Evolutionary conservation across 495 filamentous ascomycete species (phyloP).

Genomic region (Jackrogersella multiformis): DNA sequence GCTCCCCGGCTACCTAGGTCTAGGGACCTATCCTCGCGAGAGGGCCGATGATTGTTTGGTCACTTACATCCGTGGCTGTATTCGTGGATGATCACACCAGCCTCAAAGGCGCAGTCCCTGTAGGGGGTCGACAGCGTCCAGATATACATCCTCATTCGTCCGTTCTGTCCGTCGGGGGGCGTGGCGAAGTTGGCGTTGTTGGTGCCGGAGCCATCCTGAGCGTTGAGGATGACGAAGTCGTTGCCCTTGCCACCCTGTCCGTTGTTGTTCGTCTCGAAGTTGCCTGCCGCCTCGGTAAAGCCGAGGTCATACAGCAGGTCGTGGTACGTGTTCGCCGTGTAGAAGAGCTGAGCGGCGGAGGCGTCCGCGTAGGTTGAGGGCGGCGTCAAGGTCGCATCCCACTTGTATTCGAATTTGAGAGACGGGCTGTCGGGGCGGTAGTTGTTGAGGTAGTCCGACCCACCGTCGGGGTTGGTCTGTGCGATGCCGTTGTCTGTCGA

Average conservation of each 20-base stretch:
- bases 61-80: constrained; percentile 54
- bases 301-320: constrained; percentile 63
- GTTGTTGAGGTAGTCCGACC: constrained; percentile 51
- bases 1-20: background rate
- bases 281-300: constrained; percentile 63
- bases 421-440: constrained; percentile 49
- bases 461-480: constrained; percentile 55
- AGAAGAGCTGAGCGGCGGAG: constrained; percentile 63
- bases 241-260: constrained; percentile 54
- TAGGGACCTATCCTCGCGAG: no score
- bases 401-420: constrained; percentile 55
- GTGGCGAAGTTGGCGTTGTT: constrained; percentile 65
- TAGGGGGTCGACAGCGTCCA: constrained; percentile 53
- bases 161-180: constrained; percentile 58
- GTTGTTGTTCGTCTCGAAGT: constrained; percentile 64
- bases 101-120: constrained; percentile 59
- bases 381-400: constrained; percentile 45
- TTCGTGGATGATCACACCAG: constrained; percentile 60
- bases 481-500: constrained; percentile 56
- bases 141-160: constrained; percentile 62
- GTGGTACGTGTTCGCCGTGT: constrained; percentile 63
- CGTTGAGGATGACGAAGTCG: constrained; percentile 63
- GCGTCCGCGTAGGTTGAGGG: constrained; percentile 52
- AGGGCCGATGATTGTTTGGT: background rate
- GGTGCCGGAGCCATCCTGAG: constrained; percentile 61